Percentiles rank a stretch among this genome's conserved stretches.
Evolutionary conservation across 148 eudicot species (phyloP).

Genomic region (Oxyria digyna): DNA sequence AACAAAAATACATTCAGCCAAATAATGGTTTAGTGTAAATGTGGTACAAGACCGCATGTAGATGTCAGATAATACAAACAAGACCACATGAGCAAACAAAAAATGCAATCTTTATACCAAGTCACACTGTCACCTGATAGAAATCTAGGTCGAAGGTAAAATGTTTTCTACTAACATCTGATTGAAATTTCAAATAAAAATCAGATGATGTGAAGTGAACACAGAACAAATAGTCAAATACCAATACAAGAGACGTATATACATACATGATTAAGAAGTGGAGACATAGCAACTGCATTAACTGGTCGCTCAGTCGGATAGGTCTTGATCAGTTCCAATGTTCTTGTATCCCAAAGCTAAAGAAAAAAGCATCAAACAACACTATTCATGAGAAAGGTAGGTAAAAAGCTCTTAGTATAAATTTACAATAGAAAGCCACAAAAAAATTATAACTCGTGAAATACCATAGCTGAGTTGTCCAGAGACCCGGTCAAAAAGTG

Average conservation of each 20-base stretch:
- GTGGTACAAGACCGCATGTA: not conserved
- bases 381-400: not conserved
- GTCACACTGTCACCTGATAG: not conserved
- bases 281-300: constrained; percentile 91
- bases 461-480: constrained; percentile 93
- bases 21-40: not conserved
- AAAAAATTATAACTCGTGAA: too few relatives aligned
- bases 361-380: not conserved
- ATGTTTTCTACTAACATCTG: not conserved
- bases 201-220: not conserved
- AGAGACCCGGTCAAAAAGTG: constrained; percentile 84
- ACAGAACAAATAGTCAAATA: constrained; percentile 46
- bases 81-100: not conserved
- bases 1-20: not conserved
- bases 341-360: constrained; percentile 88
- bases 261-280: constrained; percentile 86
- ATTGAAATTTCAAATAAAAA: not conserved
- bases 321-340: constrained; percentile 69
- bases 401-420: not conserved
- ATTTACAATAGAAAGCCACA: not conserved
- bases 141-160: not conserved
- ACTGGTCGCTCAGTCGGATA: constrained; percentile 77
- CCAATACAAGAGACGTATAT: constrained; percentile 21
- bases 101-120: not conserved
- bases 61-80: too few relatives aligned